Evolutionary conservation across 2,329 filamentous ascomycete species (phyloP).

Genomic region (Exophiala xenobiotica): DNA sequence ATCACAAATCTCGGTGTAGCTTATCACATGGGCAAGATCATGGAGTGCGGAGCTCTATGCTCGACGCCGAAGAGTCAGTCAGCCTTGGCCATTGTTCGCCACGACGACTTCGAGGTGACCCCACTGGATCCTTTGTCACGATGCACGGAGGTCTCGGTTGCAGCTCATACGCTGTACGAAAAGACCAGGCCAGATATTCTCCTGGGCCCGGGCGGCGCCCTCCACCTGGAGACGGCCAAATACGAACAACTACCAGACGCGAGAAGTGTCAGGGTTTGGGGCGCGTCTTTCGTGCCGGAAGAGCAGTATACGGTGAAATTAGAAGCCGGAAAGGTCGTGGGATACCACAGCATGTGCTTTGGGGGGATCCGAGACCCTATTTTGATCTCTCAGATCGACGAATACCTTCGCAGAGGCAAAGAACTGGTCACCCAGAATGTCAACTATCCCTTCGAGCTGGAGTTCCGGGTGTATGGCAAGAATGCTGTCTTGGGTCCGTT

Average conservation of each 20-base stretch:
- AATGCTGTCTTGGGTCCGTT: slow-evolving; percentile 2
- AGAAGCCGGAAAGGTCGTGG: slow-evolving; percentile 45
- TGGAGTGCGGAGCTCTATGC: slow-evolving; percentile 52
- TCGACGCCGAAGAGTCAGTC: slow-evolving; percentile 47
- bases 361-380: slow-evolving; percentile 50
- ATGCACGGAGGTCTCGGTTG: slow-evolving; percentile 51
- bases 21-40: slow-evolving; percentile 56
- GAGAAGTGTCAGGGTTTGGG: slow-evolving; percentile 46
- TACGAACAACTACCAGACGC: slow-evolving; percentile 44
- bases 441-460: not conserved
- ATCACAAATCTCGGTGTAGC: slow-evolving; percentile 39
- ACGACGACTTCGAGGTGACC: slow-evolving; percentile 48
- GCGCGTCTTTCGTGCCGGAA: slow-evolving; percentile 52
- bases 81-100: slow-evolving; percentile 43
- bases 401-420: slow-evolving; percentile 36
- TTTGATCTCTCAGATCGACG: slow-evolving; percentile 43
- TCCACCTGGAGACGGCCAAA: slow-evolving; percentile 42
- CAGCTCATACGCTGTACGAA: slow-evolving; percentile 55
- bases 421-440: not conserved
- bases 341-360: slow-evolving; percentile 48
- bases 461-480: slow-evolving; percentile 25
- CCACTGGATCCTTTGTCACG: slow-evolving; percentile 39
- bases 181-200: slow-evolving; percentile 52
- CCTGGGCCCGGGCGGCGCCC: slow-evolving; percentile 47
- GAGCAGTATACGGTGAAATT: slow-evolving; percentile 51